Evolutionary conservation across 257 asterid species (phyloP), one percentile per base, ranked within the genome.

Genomic region (Rhazya stricta): DNA sequence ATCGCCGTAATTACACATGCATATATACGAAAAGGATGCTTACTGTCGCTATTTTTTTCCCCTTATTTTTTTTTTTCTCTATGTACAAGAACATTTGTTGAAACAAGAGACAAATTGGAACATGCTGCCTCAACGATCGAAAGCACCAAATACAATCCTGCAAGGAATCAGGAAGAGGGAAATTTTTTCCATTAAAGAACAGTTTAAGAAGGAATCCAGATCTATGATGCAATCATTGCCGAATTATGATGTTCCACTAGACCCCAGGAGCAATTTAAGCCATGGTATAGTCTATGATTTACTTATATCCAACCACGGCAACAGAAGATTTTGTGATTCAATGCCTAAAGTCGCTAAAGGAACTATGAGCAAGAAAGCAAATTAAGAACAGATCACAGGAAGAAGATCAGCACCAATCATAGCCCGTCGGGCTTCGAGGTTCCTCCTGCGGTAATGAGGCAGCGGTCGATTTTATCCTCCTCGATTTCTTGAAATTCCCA

Each of bases 91-190:
- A 43, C 15, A 4, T 16, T 15, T 21, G 12, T 42, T 39, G 16
- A 34, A 62, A 10, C 18, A 32, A 36, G 27, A 53, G 51, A 39
- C 79, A 78, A 80, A 77, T 71, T 66, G 73, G 72, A 67, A 54
- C 46, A 74, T 72, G 57, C 79, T 74, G 73, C 77, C 79, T 83
- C 84, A 85, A 73, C 87, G 93, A 80, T 91, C 97, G 91, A 87
- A 71, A 81, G 91, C 89, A 73, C 84, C 86, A 25, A 85, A 60
- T 29, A 91, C 78, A 51, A 91, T 81, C 97, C 93, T 89, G 91
- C 76, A 79, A 67, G 10, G 76, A 46, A 77, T 39, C 29, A 10
- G 11, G 29, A n/a, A 12, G 11, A 42, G 37, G 12, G 25, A 57
- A 53, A n/a, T 0, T 9, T 60, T 58, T 60, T 0, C 21, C 21